Conservation (phyloP, 148 eudicot genomes). For the Nepenthes gracilis region DNA sequence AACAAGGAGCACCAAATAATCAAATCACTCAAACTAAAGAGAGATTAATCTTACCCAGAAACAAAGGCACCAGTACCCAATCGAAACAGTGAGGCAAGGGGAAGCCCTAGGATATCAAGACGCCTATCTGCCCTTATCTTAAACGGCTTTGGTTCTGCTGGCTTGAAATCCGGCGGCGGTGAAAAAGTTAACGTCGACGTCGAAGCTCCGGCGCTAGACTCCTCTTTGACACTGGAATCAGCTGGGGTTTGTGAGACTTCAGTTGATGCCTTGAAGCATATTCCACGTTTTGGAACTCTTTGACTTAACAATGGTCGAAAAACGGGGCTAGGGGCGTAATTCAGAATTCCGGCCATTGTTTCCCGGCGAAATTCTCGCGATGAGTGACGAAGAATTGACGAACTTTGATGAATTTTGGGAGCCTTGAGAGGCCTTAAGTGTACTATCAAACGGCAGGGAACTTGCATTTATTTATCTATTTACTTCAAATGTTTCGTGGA, state of each 20-base stretch:
- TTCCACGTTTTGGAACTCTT: slow-evolving; percentile 5
- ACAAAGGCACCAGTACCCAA: slow-evolving; percentile 38
- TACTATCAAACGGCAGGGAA: no score
- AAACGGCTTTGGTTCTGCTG: slow-evolving; percentile 33
- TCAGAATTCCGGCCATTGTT: slow-evolving; percentile 21
- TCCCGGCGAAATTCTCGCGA: neutral
- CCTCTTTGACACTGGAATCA: slow-evolving; percentile 2
- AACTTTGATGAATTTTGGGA: neutral
- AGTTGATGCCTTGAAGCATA: slow-evolving; percentile 19
- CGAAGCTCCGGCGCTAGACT: neutral
- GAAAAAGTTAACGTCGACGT: slow-evolving; percentile 10
- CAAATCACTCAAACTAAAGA: neutral
- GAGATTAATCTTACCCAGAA: slow-evolving; percentile 19
- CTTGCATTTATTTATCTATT: no score
- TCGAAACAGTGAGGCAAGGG: slow-evolving; percentile 34
- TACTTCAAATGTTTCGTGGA: no score
- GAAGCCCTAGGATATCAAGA: slow-evolving; percentile 27
- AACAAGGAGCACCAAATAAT: neutral
- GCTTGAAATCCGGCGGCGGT: slow-evolving; percentile 34
- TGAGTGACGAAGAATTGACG: neutral
- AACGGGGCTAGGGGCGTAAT: slow-evolving; percentile 7
- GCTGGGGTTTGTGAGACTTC: slow-evolving; percentile 13
- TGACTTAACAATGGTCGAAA: slow-evolving; percentile 8
- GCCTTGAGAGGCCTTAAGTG: neutral
- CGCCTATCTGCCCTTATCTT: slow-evolving; percentile 24